phyloP scores from a whole-genome alignment of 306 rosid genomes.

The Vigna unguiculata region DNA sequence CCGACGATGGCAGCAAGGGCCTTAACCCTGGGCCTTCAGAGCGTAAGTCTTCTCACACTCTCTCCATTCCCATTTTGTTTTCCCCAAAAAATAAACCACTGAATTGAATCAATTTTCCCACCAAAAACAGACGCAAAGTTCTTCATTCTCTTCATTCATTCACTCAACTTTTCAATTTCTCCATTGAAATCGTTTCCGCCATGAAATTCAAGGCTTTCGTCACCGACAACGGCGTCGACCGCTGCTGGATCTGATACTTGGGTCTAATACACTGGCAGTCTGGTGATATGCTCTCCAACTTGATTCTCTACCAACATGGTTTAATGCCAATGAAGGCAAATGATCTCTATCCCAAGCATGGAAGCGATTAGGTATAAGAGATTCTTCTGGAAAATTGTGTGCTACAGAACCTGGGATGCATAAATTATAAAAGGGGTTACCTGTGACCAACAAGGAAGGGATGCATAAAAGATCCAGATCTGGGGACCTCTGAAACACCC shows the following conservation, averaged over 20 bases:
- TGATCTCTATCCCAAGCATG: conserved; percentile 85
- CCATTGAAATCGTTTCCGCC: too few relatives aligned
- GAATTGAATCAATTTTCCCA: too few relatives aligned
- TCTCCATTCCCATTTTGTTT: too few relatives aligned
- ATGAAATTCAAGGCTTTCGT: too few relatives aligned
- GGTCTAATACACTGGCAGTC: conserved; percentile 65
- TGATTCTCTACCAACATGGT: conserved; percentile 78
- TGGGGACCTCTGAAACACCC: conserved; percentile 66
- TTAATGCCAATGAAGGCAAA: conserved; percentile 63
- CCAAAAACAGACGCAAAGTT: too few relatives aligned
- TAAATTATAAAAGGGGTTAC: conserved; percentile 51
- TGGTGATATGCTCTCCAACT: conserved; percentile 87
- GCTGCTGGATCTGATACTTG: conserved; percentile 65
- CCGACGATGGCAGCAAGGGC: too few relatives aligned
- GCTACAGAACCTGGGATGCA: conserved; percentile 69
- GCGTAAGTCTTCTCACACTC: too few relatives aligned
- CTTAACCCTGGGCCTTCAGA: too few relatives aligned
- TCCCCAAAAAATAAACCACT: too few relatives aligned
- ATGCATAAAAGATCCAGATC: conserved; percentile 78
- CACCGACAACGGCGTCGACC: too few relatives aligned
- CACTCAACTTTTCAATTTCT: too few relatives aligned
- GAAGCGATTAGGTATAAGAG: conserved; percentile 58
- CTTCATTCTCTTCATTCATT: too few relatives aligned
- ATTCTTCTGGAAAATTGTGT: conserved; percentile 79
- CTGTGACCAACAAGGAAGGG: conserved; percentile 89